These are phyloP conservation scores for Echria macrotheca DNA, from an alignment of 495 filamentous ascomycete species.

Conservation along the genomic window DNA sequence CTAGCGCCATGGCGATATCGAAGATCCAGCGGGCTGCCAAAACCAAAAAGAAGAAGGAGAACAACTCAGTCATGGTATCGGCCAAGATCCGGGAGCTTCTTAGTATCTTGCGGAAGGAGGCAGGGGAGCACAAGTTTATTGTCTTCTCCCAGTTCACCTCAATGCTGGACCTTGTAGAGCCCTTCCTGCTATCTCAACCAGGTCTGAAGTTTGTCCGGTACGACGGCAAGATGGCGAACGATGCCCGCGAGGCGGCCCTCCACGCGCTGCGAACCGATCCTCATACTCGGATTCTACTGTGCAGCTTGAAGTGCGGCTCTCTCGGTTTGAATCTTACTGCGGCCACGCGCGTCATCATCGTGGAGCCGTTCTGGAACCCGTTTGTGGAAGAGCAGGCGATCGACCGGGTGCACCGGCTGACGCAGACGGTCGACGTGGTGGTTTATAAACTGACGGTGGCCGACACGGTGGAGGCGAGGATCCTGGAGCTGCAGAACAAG, in stretches of 20 bases:
- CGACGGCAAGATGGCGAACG: slow-evolving; percentile 93
- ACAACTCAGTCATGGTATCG: slow-evolving; percentile 55
- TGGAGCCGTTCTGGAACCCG: slow-evolving; percentile 98
- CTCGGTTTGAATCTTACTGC: slow-evolving; percentile 92
- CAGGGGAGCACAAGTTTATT: slow-evolving; percentile 80
- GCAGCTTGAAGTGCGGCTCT: slow-evolving; percentile 87
- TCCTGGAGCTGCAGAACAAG: slow-evolving; percentile 84
- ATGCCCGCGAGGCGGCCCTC: slow-evolving; percentile 81
- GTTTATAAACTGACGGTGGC: slow-evolving; percentile 89
- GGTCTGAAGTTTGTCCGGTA: slow-evolving; percentile 78
- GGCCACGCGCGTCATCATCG: slow-evolving; percentile 84
- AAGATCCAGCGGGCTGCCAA: neutral
- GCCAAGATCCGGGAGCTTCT: slow-evolving; percentile 88
- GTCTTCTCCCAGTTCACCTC: slow-evolving; percentile 96
- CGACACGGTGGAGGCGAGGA: slow-evolving; percentile 83
- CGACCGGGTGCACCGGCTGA: slow-evolving; percentile 93
- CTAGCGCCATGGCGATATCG: too few species aligned
- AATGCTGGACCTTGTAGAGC: slow-evolving; percentile 93
- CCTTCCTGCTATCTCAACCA: slow-evolving; percentile 64
- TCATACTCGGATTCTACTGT: slow-evolving; percentile 73
- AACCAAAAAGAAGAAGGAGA: slow-evolving; percentile 19
- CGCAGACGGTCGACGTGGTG: slow-evolving; percentile 86
- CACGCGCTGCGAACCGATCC: slow-evolving; percentile 61
- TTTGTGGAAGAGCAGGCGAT: slow-evolving; percentile 99
- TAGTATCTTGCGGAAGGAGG: slow-evolving; percentile 72